Evolutionary conservation across 2,329 filamentous ascomycete species (phyloP).

Genomic region (Trichoderma koningii): DNA sequence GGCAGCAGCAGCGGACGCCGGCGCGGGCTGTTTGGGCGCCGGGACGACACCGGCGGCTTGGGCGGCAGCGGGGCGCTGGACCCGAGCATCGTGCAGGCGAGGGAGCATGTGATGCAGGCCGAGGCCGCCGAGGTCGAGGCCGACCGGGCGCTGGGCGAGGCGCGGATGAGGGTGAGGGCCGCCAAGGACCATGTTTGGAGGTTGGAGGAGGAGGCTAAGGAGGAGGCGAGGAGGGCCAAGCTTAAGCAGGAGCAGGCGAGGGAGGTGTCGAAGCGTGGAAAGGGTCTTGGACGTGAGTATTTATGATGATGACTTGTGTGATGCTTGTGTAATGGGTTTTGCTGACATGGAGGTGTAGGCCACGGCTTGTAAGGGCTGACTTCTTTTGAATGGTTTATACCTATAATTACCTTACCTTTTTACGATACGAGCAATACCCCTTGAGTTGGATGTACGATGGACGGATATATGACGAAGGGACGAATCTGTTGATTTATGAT

Average conservation of each 20-base stretch:
- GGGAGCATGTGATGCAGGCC: slow-evolving; percentile 62
- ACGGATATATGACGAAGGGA: neutral
- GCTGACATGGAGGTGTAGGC: slow-evolving; percentile 1
- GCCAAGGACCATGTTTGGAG: slow-evolving; percentile 64
- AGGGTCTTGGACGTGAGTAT: slow-evolving; percentile 62
- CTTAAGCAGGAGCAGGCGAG: slow-evolving; percentile 68
- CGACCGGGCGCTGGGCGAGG: slow-evolving; percentile 62
- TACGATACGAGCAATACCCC: neutral
- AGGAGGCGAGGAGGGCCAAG: slow-evolving; percentile 65
- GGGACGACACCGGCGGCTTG: slow-evolving; percentile 44
- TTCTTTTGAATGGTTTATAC: neutral
- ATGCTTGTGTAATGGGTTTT: neutral
- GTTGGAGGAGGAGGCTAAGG: slow-evolving; percentile 65
- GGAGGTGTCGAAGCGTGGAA: slow-evolving; percentile 67
- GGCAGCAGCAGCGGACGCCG: slow-evolving; percentile 2
- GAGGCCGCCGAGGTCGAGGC: slow-evolving; percentile 67
- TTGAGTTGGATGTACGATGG: neutral
- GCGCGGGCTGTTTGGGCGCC: slow-evolving; percentile 42
- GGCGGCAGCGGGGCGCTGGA: slow-evolving; percentile 54
- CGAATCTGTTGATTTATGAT: neutral
- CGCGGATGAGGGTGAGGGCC: slow-evolving; percentile 60
- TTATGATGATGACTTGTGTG: neutral
- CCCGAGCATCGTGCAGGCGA: slow-evolving; percentile 61
- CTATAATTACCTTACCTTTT: no score
- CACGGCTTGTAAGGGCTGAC: slow-evolving; percentile 12